Evolutionary conservation across 2,329 filamentous ascomycete species (phyloP).

Genomic region (Hansfordia pulvinata): DNA sequence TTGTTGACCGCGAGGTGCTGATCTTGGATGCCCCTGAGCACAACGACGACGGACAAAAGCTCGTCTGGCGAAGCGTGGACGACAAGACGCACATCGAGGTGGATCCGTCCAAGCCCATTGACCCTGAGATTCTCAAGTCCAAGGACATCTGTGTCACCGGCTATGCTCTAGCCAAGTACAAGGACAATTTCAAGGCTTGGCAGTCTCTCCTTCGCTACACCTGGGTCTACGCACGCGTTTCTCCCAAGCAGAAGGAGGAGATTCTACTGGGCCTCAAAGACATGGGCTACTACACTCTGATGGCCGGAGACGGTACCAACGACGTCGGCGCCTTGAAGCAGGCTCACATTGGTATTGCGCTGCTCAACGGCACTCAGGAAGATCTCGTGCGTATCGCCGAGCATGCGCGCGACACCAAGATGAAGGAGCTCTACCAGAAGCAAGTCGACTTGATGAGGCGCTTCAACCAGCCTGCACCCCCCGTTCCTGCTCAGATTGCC

Average conservation of each 20-base stretch:
- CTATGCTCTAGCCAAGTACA: constrained; percentile 83
- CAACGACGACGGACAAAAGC: constrained; percentile 62
- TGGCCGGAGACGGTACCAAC: constrained; percentile 98
- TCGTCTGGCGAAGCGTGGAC: constrained; percentile 92
- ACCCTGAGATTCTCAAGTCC: constrained; percentile 62
- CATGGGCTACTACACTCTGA: constrained; percentile 92
- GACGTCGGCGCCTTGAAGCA: constrained; percentile 97
- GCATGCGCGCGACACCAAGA: constrained; percentile 85
- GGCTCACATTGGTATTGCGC: constrained; percentile 89
- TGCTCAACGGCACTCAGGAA: constrained; percentile 87
- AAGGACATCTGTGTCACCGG: constrained; percentile 96
- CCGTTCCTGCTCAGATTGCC: constrained; percentile 81
- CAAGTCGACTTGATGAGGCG: constrained; percentile 82
- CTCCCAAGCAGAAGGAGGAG: constrained; percentile 97
- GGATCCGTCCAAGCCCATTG: constrained; percentile 68
- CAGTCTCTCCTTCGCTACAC: constrained; percentile 70
- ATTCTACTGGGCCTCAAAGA: constrained; percentile 95
- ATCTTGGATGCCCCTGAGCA: constrained; percentile 93
- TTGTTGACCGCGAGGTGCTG: constrained; percentile 87
- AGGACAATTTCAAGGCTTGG: constrained; percentile 58
- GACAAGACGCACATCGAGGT: constrained; percentile 79
- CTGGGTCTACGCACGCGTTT: constrained; percentile 97
- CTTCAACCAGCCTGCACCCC: constrained; percentile 89
- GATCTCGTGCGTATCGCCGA: constrained; percentile 87
- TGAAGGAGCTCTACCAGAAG: constrained; percentile 99